Base-by-base conservation (phyloP, 2,329 filamentous ascomycete genomes). In the Boeremia lycopersici region DNA sequence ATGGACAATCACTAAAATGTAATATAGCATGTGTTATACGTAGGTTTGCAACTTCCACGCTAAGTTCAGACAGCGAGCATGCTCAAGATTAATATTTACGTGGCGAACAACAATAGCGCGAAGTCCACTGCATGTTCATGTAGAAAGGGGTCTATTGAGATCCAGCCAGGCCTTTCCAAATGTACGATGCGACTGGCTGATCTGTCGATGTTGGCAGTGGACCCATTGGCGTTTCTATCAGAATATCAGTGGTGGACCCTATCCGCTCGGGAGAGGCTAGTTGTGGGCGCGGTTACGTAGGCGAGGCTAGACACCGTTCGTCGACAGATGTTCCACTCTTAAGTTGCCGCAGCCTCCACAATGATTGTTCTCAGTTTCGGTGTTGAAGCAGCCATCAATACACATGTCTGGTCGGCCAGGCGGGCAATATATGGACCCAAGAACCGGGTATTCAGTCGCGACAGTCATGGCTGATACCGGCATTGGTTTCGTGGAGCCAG, bases 261-360 rank as follows among this genome's bases (percentile, higher is more conserved):
- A 17, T 29, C 12, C 17, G 44, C n/a, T 12, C 15, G 8, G 12
- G 29, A 25, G 45, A 45, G 28, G 10, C 36, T 46, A 28, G 34
- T 23, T 45, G 45, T 30, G 23, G 29, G 28, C 8, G 15, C 8
- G 34, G 4, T 41, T 25, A 17, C 28, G 52, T 45, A 4, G 40
- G 48, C 30, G 26, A 36, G 23, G 25, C 30, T 15, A 33, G n/a
- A 48, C 46, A 49, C 17, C 13, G 42, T 19, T 23, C 41, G 9
- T 30, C 35, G 25, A 46, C 17, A 35, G 46, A 55, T 13, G 35
- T 15, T 29, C 30, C 52, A 13, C 41, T 45, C 41, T 41, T 33
- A 38, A 46, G 7, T 38, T 55, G 17, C 35, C 52, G 19, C 52
- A 55, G 12, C 40, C 41, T 41, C 46, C 46, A 31, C 40, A 49